phyloP scores from a whole-genome alignment of 495 filamentous ascomycete genomes.

The Lineolata rhizophorae region DNA sequence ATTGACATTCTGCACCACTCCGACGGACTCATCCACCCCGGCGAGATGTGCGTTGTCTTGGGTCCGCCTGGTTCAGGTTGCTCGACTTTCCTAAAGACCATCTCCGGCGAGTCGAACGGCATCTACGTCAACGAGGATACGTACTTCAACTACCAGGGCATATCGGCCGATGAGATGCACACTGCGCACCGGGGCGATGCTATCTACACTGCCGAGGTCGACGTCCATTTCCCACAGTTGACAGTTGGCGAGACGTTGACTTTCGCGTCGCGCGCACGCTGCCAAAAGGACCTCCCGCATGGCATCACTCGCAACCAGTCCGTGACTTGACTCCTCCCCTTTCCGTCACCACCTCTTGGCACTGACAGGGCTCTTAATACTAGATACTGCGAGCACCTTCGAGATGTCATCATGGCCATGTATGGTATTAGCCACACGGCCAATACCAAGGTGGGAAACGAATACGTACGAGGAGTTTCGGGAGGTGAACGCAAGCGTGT shows the following conservation, averaged over 20 bases:
- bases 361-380: constrained; percentile 51
- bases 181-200: constrained; percentile 3
- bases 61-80: constrained; percentile 2
- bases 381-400: constrained; percentile 8
- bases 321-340: too few relatives aligned
- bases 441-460: constrained; percentile 16
- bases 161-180: constrained; percentile 8
- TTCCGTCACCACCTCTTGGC: too few relatives aligned
- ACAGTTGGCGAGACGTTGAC: constrained; percentile 3
- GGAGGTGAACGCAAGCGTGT: constrained; percentile 17
- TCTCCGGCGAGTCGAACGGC: constrained; percentile 1
- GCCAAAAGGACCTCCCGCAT: background rate
- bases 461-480: constrained; percentile 13
- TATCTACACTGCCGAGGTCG: constrained; percentile 4
- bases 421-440: constrained; percentile 16
- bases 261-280: constrained; percentile 1
- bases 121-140: constrained; percentile 3
- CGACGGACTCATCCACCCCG: constrained; percentile 1
- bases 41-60: constrained; percentile 3
- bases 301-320: background rate
- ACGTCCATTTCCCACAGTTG: constrained; percentile 4
- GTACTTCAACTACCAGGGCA: constrained; percentile 4
- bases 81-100: constrained; percentile 3
- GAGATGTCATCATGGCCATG: constrained; percentile 16
- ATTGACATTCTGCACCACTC: constrained; percentile 3